Evolutionary conservation across 768 basidiomycete species (phyloP).

Genomic region (Boletus pseudo-olivaceus): DNA sequence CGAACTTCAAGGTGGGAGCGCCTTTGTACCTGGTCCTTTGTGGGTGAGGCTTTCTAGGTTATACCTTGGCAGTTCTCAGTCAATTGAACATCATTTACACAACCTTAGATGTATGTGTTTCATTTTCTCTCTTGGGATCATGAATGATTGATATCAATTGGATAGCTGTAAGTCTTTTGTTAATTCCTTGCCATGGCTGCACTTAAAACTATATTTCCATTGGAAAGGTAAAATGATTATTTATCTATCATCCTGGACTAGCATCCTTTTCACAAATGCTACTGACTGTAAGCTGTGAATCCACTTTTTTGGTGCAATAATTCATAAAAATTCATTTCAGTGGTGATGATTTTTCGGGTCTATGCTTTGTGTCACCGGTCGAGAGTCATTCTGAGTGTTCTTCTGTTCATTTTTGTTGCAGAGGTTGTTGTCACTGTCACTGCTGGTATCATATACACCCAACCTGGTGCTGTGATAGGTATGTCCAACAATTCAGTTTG

Average conservation of each 20-base stretch:
- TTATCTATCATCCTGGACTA: neutral
- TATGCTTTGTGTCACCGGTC: constrained; percentile 9
- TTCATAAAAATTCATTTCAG: neutral
- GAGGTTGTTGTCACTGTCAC: neutral
- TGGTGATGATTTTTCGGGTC: constrained; percentile 9
- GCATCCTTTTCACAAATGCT: neutral
- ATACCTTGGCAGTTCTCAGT: neutral
- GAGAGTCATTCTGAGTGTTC: neutral
- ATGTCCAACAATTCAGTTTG: neutral
- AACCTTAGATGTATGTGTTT: constrained; percentile 4
- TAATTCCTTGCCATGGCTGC: too few relatives aligned
- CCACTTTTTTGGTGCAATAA: too few relatives aligned
- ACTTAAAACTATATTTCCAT: neutral
- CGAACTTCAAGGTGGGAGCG: neutral
- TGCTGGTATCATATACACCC: neutral
- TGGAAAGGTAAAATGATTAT: neutral
- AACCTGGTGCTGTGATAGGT: neutral
- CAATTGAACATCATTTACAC: neutral
- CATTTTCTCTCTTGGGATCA: neutral
- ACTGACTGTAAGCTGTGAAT: constrained; percentile 1
- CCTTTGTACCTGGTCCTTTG: constrained; percentile 6
- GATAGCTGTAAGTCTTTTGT: neutral
- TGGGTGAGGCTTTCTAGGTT: neutral
- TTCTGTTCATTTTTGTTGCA: neutral
- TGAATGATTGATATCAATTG: neutral